A percentile compares a stretch with the other conserved stretches of the same genome.
These are phyloP conservation scores for Entelexis sorbosivorans DNA, from an alignment of 1,139 yeast genomes.

Conservation along the genomic window DNA sequence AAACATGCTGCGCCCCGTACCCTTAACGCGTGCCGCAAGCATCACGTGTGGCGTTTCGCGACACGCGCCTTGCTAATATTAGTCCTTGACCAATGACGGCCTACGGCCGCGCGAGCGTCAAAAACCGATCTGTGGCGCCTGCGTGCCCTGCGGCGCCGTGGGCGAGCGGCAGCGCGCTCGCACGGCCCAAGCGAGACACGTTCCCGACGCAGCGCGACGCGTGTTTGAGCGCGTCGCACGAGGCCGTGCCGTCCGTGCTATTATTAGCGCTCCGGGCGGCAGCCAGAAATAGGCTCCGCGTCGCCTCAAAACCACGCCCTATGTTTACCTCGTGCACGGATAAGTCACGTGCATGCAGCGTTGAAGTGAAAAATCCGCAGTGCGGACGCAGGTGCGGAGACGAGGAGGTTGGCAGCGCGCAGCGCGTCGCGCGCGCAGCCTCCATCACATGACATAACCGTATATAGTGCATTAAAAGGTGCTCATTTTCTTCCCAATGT, in stretches of 20 bases:
- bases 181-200: too few relatives aligned
- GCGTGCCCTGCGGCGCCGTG: not conserved
- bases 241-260: not conserved
- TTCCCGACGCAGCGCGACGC: too few relatives aligned
- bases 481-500: too few relatives aligned
- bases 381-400: too few relatives aligned
- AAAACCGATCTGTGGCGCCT: not conserved
- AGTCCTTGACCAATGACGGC: not conserved
- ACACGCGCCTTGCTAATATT: conserved; percentile 1
- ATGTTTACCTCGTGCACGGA: not conserved
- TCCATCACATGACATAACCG: too few relatives aligned
- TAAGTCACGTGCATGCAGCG: not conserved
- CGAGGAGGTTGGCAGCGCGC: too few relatives aligned
- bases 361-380: not conserved
- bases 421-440: too few relatives aligned
- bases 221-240: too few relatives aligned
- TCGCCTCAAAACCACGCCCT: not conserved
- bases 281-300: not conserved
- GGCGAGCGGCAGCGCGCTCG: too few relatives aligned
- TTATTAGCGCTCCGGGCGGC: not conserved
- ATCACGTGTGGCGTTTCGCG: conserved; percentile 2
- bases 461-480: too few relatives aligned
- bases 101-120: not conserved
- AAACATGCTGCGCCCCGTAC: conserved; percentile 17
- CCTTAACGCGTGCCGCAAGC: conserved; percentile 3